Evolutionary conservation across 2,329 filamentous ascomycete species (phyloP).

Genomic region (Fusarium musae): DNA sequence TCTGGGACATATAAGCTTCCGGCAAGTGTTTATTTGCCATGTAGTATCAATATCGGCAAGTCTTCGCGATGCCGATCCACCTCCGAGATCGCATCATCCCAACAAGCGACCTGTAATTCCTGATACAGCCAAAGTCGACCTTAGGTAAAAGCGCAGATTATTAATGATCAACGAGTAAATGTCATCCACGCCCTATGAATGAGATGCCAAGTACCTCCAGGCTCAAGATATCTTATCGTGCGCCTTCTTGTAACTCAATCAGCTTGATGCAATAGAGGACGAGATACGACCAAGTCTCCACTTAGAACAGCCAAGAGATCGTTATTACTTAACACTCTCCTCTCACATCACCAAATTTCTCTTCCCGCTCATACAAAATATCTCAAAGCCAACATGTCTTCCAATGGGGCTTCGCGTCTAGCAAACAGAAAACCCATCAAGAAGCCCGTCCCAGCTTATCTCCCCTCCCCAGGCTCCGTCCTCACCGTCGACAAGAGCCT

Average conservation of each 20-base stretch:
- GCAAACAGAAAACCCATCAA: conserved; percentile 57
- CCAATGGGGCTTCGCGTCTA: conserved; percentile 51
- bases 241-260: not conserved
- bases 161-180: accelerated
- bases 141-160: not conserved
- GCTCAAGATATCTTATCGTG: not conserved
- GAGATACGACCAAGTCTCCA: conserved; percentile 4
- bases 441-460: conserved; percentile 61
- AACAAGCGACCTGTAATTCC: not conserved
- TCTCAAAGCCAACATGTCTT: conserved; percentile 27
- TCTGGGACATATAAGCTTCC: not conserved
- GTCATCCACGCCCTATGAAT: not conserved
- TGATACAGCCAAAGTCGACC: not conserved
- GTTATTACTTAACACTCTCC: not conserved
- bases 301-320: conserved; percentile 8
- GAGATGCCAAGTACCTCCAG: not conserved
- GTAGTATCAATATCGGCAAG: not conserved
- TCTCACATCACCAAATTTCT: not conserved
- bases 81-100: not conserved
- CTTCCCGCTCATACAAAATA: not conserved
- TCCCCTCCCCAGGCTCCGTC: conserved; percentile 56
- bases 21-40: not conserved
- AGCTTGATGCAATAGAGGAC: not conserved
- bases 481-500: conserved; percentile 56
- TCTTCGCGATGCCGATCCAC: not conserved